Base-by-base conservation (phyloP, 129 eudicot species). In the Smallanthus sonchifolius region DNA sequence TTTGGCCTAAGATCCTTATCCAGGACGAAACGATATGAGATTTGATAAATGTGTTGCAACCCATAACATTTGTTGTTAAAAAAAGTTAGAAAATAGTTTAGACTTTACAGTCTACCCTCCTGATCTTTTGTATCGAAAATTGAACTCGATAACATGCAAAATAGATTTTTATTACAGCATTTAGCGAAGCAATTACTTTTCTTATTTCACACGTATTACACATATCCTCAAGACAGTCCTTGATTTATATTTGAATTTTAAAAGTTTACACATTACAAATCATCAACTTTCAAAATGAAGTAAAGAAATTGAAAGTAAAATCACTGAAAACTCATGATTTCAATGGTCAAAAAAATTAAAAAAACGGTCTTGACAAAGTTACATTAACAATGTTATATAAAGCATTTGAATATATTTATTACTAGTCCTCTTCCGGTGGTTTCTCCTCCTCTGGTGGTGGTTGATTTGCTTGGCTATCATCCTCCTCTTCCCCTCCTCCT, bases 401-500 rank as follows among this genome's bases (percentile, higher is more conserved):
- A 48, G 73, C 63, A 71, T 49, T 38, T 20, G 52, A 49, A 42
- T 63, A 52, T 62, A 57, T 71, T 49, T 51, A 79, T 49, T 57
- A 54, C 60, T 72, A 37, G 48, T 79, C 82, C 30, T 79, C 82
- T 64, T 72, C 77, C 10, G 60, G 78, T 52, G 67, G 77, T 54
- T 71, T 35, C 67, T 78, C 82, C 49, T 78, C 82, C 67, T 71
- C 77, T 1, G 67, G 66, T 40, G 69, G 76, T 54, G 69, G 77
- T 63, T 69, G 74, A 16, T 77, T 77, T 8, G 59, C 48, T 34
- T 78, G 82, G 11, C 60, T 67, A 9, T 79, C 77, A 2, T 79
- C 77, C 34, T 34, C 42, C 10, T 19, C 66, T 14, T 13, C 66
- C 6, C 19, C 65, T 4, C 69, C 81, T 13, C 61, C 81, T 6